phyloP scores from a whole-genome alignment of 1,284 basidiomycete species.

The Neonothopanus nambi region DNA sequence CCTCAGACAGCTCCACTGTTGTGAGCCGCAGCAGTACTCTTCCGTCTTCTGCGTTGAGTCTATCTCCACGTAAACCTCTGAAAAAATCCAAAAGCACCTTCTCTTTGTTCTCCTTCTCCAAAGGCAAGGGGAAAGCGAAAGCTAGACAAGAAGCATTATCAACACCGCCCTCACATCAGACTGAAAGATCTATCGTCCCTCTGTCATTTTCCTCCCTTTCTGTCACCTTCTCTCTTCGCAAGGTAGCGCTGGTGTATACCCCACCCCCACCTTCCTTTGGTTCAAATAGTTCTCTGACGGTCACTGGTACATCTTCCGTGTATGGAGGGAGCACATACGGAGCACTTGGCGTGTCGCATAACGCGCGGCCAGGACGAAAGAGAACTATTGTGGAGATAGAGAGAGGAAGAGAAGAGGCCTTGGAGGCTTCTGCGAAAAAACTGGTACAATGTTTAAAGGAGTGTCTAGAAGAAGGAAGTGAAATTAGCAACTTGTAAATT shows the following conservation, averaged over 20 bases:
- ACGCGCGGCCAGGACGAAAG: constrained; percentile 35
- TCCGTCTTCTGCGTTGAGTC: not conserved
- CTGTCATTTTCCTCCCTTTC: constrained; percentile 56
- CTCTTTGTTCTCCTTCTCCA: constrained; percentile 6
- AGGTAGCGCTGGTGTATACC: constrained; percentile 54
- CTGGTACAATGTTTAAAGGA: constrained; percentile 11
- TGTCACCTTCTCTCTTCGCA: constrained; percentile 58
- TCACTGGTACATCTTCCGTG: constrained; percentile 5
- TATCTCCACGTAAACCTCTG: not conserved
- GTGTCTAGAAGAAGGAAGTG: constrained; percentile 9
- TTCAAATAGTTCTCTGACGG: constrained; percentile 2
- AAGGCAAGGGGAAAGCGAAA: constrained; percentile 14
- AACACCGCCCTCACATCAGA: constrained; percentile 11
- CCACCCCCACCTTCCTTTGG: constrained; percentile 10
- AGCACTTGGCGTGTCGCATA: constrained; percentile 17
- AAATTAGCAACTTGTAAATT: not conserved
- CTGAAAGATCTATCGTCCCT: constrained; percentile 28
- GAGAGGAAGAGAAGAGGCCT: constrained; percentile 27
- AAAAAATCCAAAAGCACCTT: constrained; percentile 9
- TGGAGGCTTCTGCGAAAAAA: constrained; percentile 11
- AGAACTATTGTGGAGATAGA: constrained; percentile 59
- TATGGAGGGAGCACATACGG: constrained; percentile 20
- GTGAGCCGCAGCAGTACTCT: not conserved
- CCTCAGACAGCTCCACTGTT: not conserved
- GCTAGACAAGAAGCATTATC: constrained; percentile 13